A percentile compares a stretch with the other conserved stretches of the same genome.
Conservation (phyloP, 129 eudicot species). For the Artemisia argyi region DNA sequence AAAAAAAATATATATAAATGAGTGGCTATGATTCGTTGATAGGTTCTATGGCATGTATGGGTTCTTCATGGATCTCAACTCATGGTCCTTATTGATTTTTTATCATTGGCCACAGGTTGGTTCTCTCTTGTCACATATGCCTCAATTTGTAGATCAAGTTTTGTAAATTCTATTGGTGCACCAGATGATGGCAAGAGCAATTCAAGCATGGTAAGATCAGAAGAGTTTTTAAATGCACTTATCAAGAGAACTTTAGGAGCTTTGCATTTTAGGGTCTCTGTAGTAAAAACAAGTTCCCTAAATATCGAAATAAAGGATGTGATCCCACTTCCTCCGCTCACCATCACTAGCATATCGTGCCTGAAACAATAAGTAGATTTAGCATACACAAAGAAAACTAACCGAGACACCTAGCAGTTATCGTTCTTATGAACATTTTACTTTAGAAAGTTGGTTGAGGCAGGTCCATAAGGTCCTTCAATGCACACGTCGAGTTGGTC, state of each 20-base stretch:
- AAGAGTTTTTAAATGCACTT: conserved; percentile 56
- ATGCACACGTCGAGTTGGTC: conserved; percentile 53
- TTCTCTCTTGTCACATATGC: conserved; percentile 73
- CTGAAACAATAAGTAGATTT: conserved; percentile 23
- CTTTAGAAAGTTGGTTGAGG: conserved; percentile 65
- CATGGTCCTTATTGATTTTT: conserved; percentile 27
- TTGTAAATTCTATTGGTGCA: conserved; percentile 27
- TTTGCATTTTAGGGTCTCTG: conserved; percentile 35
- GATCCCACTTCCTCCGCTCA: conserved; percentile 90
- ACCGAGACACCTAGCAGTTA: too few relatives aligned
- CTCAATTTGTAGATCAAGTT: conserved; percentile 56
- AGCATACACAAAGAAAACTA: too few relatives aligned
- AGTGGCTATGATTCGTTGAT: too few relatives aligned
- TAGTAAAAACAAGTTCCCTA: conserved; percentile 48
- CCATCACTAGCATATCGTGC: conserved; percentile 71
- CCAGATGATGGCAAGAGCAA: conserved; percentile 55
- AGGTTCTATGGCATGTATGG: too few relatives aligned
- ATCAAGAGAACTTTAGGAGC: conserved; percentile 56
- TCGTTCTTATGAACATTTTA: conserved; percentile 9
- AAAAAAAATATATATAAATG: too few relatives aligned
- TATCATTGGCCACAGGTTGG: conserved; percentile 19
- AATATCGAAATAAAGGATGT: conserved; percentile 82
- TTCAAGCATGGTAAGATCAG: conserved; percentile 68
- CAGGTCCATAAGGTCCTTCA: conserved; percentile 95
- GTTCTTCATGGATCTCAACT: too few relatives aligned